These are phyloP conservation scores for Brassica nigra DNA, from an alignment of 345 rosid species.

Conservation along the genomic window DNA sequence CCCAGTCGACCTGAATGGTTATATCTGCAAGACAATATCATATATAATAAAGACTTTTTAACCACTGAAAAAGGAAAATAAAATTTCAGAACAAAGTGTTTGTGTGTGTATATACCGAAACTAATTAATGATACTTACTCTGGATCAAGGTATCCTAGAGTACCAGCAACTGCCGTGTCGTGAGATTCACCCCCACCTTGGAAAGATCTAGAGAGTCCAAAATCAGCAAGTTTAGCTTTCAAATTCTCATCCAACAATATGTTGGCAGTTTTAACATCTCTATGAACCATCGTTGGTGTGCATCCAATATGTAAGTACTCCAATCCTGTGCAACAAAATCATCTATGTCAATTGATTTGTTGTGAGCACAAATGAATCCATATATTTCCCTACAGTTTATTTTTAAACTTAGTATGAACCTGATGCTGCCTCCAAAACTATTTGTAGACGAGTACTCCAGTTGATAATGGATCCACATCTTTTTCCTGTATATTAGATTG, in stretches of 20 bases:
- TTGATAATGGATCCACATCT: background rate
- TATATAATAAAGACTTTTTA: background rate
- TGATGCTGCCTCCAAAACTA: background rate
- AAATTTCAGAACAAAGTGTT: background rate
- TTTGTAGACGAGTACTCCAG: background rate
- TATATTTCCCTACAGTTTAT: background rate
- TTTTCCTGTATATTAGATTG: background rate
- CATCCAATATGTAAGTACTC: background rate
- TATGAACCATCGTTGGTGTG: background rate
- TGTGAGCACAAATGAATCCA: background rate
- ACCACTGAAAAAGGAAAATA: background rate
- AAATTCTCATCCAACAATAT: background rate
- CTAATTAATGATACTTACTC: background rate
- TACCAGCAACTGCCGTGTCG: background rate
- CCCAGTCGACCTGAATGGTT: background rate
- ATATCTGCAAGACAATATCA: background rate
- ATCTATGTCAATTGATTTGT: background rate
- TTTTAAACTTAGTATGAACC: background rate
- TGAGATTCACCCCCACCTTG: background rate
- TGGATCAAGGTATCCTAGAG: background rate
- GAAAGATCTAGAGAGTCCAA: background rate
- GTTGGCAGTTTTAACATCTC: background rate
- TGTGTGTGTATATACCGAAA: background rate
- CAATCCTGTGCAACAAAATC: background rate
- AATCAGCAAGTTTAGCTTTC: background rate